phyloP scores from a whole-genome alignment of 257 asterid species.

The Forsythia suspensa region DNA sequence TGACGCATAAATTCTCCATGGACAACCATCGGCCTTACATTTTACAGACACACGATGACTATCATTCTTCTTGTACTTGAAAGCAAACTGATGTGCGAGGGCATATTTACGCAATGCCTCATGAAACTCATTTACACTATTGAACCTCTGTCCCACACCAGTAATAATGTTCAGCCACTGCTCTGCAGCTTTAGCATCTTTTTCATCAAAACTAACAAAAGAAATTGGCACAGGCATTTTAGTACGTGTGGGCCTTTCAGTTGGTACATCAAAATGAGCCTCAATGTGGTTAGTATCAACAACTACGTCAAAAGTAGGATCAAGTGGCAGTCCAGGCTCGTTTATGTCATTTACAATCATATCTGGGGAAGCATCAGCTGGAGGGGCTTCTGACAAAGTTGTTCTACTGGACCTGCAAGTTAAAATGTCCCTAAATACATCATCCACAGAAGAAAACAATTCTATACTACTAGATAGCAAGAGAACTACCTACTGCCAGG shows the following conservation, averaged over 20 bases:
- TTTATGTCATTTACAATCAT: conserved; percentile 63
- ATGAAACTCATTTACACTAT: conserved; percentile 91
- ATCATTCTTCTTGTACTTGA: conserved; percentile 94
- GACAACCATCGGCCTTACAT: conserved; percentile 96
- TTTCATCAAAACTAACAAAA: conserved; percentile 52
- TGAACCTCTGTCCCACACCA: conserved; percentile 96
- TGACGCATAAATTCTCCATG: conserved; percentile 98
- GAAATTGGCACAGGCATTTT: conserved; percentile 36
- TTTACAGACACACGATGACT: conserved; percentile 97
- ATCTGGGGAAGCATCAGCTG: conserved; percentile 57
- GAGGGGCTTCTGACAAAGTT: conserved; percentile 73
- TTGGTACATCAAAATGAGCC: conserved; percentile 41
- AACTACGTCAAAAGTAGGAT: conserved; percentile 69
- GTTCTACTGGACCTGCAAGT: conserved; percentile 94
- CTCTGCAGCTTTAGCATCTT: conserved; percentile 74
- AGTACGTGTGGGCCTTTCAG: conserved; percentile 43
- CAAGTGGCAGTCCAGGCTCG: conserved; percentile 56
- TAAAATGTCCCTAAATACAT: conserved; percentile 25
- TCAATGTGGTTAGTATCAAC: conserved; percentile 66
- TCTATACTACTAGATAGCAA: conserved; percentile 21
- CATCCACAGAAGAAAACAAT: conserved; percentile 25
- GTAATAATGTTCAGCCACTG: conserved; percentile 91
- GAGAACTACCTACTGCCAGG: conserved; percentile 90
- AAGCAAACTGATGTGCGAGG: conserved; percentile 91
- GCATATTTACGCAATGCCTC: conserved; percentile 92